Evolutionary conservation across 73 alveolate genomes (phyloP).

Genomic region (Diophrys sp.): DNA sequence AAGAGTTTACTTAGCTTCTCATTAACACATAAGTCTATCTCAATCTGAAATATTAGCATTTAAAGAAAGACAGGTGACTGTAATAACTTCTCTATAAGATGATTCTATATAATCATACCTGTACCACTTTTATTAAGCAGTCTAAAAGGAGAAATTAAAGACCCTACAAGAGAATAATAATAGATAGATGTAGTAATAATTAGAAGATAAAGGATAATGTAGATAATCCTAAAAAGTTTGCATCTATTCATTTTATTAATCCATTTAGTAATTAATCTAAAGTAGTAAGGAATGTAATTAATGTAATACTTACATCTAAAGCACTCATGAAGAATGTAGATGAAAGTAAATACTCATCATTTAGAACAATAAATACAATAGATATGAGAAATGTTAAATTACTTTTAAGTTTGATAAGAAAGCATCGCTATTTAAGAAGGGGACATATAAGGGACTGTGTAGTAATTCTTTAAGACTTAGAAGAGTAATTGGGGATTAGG

Average conservation of each 20-base stretch:
- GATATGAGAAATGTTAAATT: background rate
- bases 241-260: background rate
- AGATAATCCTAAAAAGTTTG: background rate
- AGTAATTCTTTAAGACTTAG: too few species aligned
- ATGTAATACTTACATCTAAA: background rate
- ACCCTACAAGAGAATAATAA: too few species aligned
- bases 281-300: background rate
- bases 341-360: background rate
- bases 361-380: too few species aligned
- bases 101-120: too few species aligned
- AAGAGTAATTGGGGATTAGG: background rate
- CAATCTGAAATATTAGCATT: too few species aligned
- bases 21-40: too few species aligned
- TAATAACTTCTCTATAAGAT: too few species aligned
- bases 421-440: background rate
- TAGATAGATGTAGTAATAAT: background rate
- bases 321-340: background rate
- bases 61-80: too few species aligned
- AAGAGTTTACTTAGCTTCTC: too few species aligned
- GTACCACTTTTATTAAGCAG: too few species aligned
- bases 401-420: background rate
- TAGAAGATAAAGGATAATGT: background rate
- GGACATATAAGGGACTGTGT: background rate
- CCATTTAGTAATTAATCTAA: background rate
- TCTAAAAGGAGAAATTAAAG: too few species aligned